A percentile compares a stretch with the other conserved stretches of the same genome.
These are phyloP conservation scores for Eutypella sp. DNA, from an alignment of 2,329 filamentous ascomycete genomes.

Conservation along the genomic window DNA sequence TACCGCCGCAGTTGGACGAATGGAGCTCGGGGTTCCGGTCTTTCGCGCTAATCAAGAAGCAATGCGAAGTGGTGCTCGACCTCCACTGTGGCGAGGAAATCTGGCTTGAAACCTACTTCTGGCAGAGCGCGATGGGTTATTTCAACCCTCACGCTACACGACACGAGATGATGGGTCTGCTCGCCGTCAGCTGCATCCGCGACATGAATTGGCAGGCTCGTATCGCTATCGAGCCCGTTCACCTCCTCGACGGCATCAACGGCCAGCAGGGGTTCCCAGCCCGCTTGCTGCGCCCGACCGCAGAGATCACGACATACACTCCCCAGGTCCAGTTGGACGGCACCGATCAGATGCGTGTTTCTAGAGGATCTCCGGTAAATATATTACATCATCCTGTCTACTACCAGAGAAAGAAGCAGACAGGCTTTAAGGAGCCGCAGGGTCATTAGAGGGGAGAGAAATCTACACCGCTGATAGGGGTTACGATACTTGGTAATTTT, in stretches of 20 bases:
- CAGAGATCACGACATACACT: neutral
- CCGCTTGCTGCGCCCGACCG: neutral
- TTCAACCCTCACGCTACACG: constrained; percentile 10
- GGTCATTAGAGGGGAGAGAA: no score
- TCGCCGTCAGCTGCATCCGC: constrained; percentile 4
- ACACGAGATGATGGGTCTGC: constrained; percentile 12
- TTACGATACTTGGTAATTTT: no score
- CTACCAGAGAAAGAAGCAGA: no score
- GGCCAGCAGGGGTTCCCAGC: neutral
- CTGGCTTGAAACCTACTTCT: constrained; percentile 1
- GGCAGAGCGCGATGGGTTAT: constrained; percentile 4
- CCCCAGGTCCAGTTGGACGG: neutral
- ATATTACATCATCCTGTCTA: no score
- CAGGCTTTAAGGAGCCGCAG: no score
- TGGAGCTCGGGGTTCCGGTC: constrained; percentile 11
- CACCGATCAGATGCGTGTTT: neutral
- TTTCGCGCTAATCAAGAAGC: constrained; percentile 10
- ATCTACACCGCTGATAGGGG: no score
- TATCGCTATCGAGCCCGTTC: constrained; percentile 9
- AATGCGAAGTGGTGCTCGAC: constrained; percentile 8
- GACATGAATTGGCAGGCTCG: constrained; percentile 12
- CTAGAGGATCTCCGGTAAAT: neutral
- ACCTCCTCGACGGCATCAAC: neutral
- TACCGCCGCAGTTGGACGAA: constrained; percentile 6
- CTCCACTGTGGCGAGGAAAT: constrained; percentile 1